Percentiles rank a stretch among this genome's conserved stretches.
These are phyloP conservation scores for Trapa incisa DNA, from an alignment of 345 rosid genomes.

Conservation along the genomic window DNA sequence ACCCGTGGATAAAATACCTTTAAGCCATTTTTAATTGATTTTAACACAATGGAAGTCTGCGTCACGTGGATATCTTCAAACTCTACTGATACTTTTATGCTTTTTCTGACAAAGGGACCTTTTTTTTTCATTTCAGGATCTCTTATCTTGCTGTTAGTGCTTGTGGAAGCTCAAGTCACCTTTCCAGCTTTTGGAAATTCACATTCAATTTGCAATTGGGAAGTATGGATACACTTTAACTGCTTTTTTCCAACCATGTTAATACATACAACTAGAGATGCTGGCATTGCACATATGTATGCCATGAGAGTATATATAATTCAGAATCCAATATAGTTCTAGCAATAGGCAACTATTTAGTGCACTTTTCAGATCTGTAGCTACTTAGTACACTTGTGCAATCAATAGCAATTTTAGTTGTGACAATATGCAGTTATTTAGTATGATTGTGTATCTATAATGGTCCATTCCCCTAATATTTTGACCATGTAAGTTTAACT, in stretches of 20 bases:
- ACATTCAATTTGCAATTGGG: background rate
- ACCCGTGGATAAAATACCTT: background rate
- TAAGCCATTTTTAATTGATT: background rate
- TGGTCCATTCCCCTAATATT: too few relatives aligned
- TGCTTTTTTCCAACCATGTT: background rate
- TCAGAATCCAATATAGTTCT: too few relatives aligned
- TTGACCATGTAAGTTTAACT: too few relatives aligned
- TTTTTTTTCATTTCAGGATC: background rate
- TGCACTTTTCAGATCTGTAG: too few relatives aligned
- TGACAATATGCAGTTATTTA: too few relatives aligned
- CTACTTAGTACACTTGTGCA: too few relatives aligned
- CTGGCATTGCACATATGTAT: too few relatives aligned
- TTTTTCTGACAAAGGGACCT: background rate
- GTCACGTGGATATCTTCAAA: background rate
- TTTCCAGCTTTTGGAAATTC: slow-evolving; percentile 2
- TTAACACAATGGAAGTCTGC: background rate
- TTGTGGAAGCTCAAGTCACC: slow-evolving; percentile 3
- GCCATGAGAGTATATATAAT: too few relatives aligned
- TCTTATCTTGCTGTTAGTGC: background rate
- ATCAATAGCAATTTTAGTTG: too few relatives aligned
- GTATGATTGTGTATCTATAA: too few relatives aligned
- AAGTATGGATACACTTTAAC: background rate
- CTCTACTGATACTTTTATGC: background rate
- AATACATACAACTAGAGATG: background rate
- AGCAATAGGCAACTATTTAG: too few relatives aligned